Base-by-base conservation (phyloP, 352 stramenopile species). In the Phytophthora rubi region DNA sequence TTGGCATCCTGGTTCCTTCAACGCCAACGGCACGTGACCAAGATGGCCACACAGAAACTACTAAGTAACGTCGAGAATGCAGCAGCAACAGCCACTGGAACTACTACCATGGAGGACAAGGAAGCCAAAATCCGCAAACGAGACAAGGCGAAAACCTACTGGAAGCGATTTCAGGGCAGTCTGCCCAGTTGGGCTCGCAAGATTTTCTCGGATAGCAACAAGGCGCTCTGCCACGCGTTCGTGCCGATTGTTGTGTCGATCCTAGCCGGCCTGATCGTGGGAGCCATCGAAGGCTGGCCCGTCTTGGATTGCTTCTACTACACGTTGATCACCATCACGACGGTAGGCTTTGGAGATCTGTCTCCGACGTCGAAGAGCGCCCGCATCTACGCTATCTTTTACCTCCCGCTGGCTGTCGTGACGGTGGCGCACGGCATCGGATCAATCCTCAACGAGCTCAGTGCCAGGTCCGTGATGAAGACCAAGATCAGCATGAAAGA, bases 281-380 rank as follows among this genome's bases (percentile, higher is more conserved):
- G 83, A 3, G 76, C 69, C 2, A 89, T 90, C 49, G 83, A 91
- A 71, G 78, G 78, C 39, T 90, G 83, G 81, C 70, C 78, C 4
- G 26, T 89, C 4, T 71, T 98, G 18, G 93, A 98, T 80, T 91
- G 89, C 58, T 86, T 98, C 53, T 98, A 98, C 63, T 98, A 97
- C 76, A 87, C 83, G 13, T 70, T 97, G 53, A 92, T 98, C 37
- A 97, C 92, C 0, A 78, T 98, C 35, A 98, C 94, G 15, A 98
- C 88, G 6, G 81, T 97, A 6, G 91, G 90, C 28, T 98, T 95
- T 71, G 90, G 87, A 3, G 91, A 97, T 71, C 63, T 92, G 13
- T 83, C 70, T 4, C 88, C 92, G n/a, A 86, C 79, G 39, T 89
- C 75, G 6, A 15, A 85, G 39, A 62, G 44, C 13, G 84, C 79